phyloP scores from a whole-genome alignment of 208 protist species.

The Trichomonas gallinae region DNA sequence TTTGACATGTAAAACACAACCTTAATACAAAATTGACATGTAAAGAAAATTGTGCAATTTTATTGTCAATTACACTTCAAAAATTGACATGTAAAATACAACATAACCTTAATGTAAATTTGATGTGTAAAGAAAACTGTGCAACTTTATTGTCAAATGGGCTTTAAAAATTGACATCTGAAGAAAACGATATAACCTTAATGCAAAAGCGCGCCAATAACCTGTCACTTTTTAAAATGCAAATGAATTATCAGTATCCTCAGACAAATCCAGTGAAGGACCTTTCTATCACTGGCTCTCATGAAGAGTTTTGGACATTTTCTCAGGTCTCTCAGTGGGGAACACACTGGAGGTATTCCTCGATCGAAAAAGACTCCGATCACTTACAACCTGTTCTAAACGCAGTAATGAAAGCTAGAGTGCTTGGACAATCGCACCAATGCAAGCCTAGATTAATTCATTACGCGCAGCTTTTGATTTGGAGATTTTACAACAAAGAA shows the following conservation, averaged over 20 bases:
- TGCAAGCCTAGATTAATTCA: background rate
- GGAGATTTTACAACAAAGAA: conserved; percentile 3
- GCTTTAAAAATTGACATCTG: no score
- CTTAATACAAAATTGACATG: no score
- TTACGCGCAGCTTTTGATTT: background rate
- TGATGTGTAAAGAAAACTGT: no score
- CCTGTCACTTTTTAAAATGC: no score
- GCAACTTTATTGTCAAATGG: no score
- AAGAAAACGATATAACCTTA: no score
- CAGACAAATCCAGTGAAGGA: background rate
- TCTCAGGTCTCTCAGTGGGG: conserved; percentile 11
- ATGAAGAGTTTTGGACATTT: conserved; percentile 18
- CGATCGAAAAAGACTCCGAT: background rate
- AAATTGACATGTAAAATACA: no score
- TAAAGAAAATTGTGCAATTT: no score
- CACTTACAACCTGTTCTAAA: background rate
- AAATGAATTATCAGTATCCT: background rate
- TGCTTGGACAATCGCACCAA: background rate
- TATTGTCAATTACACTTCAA: no score
- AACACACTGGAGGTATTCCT: background rate
- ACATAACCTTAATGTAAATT: no score
- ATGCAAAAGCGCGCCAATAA: no score
- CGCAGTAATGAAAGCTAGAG: background rate
- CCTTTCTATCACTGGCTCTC: background rate
- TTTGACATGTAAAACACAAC: no score